Base-by-base conservation (phyloP, 192 early-diverging fungal species). In the Lobosporangium transversale region DNA sequence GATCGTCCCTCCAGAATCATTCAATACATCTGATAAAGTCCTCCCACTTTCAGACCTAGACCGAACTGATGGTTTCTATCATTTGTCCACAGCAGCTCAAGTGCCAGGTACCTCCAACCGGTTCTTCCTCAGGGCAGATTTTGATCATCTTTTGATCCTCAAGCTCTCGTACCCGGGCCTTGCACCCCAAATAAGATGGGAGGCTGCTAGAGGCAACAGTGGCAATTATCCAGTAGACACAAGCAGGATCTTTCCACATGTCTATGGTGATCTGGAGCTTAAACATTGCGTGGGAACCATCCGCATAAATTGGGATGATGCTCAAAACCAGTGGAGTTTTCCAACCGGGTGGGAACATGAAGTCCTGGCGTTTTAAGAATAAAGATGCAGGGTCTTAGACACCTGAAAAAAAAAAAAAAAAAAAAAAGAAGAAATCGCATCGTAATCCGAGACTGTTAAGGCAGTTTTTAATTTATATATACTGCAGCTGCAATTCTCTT, bases 41-140 rank as follows among this genome's bases (percentile, higher is more conserved):
- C 53, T 76, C 20, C 65, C 73, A 7, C 59, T 76, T 21, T 76
- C 73, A 0, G 73, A 63, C 0, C 57, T 76, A 0, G 73, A 76
- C 73, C 50, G 57, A 32, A 53, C 73, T n/a, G 73, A 76, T 49
- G 73, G 73, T 15, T 76, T 76, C 37, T 76, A 76, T 51, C 73
- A 76, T 37, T 59, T 76, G 35, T 76, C 73, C 15, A 76, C 73
- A 0, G 24, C 44, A 0, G 45, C 45, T 4, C 73, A 76, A 33
- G 73, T 76, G 10, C 73, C 73, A 11, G 73, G 64, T 14, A 76
- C 73, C 10, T 63, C 73, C 29, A 76, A 76, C 26, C 64, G 73
- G 9, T 76, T 67, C 65, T 76, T 76, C 58, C 73, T 65, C 6
- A 45, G 48, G 2, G 31, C 45, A 20, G 62, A 62, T 26, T 76